Conservation (phyloP, 768 basidiomycete species). For the Termitomyces sp. region DNA sequence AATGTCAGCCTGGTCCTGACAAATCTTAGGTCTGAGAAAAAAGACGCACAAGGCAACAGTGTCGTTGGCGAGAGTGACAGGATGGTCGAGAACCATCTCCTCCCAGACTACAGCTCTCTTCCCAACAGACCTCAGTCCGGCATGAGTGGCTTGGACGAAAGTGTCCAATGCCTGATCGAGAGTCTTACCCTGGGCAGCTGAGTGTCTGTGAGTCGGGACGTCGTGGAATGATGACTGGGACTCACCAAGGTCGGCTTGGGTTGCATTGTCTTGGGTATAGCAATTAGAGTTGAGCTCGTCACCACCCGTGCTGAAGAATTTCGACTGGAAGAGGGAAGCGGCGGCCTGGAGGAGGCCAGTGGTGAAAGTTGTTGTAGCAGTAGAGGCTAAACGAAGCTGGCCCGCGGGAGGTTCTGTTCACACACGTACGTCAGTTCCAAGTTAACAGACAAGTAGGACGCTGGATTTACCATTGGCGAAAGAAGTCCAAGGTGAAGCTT, state of each 20-base stretch:
- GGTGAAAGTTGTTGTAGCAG: slow-evolving; percentile 60
- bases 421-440: background rate
- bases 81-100: slow-evolving; percentile 65
- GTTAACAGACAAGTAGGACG: background rate
- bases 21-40: background rate
- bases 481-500: slow-evolving; percentile 55
- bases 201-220: background rate
- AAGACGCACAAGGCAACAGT: slow-evolving; percentile 58
- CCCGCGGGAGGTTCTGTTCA: slow-evolving; percentile 74
- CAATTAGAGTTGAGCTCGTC: slow-evolving; percentile 76
- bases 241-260: slow-evolving; percentile 51
- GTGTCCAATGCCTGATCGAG: slow-evolving; percentile 61
- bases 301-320: slow-evolving; percentile 76
- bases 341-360: slow-evolving; percentile 50
- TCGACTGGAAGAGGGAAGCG: slow-evolving; percentile 50
- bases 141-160: slow-evolving; percentile 64
- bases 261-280: slow-evolving; percentile 58
- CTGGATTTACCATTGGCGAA: slow-evolving; percentile 49
- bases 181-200: slow-evolving; percentile 42
- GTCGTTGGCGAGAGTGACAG: slow-evolving; percentile 45
- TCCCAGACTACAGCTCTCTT: slow-evolving; percentile 88
- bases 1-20: background rate
- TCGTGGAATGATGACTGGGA: slow-evolving; percentile 12
- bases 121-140: slow-evolving; percentile 47
- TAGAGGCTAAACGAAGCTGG: slow-evolving; percentile 71